Base-by-base conservation (phyloP, 805 yeast genomes). In the Candida glaebosa region DNA sequence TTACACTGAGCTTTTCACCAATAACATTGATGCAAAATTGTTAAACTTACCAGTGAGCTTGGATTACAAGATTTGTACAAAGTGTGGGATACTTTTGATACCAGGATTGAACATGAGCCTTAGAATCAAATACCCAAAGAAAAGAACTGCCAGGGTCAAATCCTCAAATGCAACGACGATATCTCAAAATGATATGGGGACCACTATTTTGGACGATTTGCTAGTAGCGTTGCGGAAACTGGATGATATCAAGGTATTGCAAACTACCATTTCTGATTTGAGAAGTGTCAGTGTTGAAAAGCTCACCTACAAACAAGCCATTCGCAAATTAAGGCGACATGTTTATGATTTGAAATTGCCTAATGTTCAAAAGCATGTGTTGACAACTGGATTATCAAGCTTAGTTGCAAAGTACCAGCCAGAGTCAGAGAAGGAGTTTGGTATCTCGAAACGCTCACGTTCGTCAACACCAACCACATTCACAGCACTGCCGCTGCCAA, bases 101-200 rank as follows among this genome's bases (percentile, higher is more conserved):
- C 67, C 73, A 1, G 75, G 75, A 2, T 46, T 67, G 32, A 60
- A 65, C 2, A 47, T 55, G 18, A 43, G 54, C 7, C 42, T 44
- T 25, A 46, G 61, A 14, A 51, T 66, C 3, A 37, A 36, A 18
- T 64, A 54, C 44, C 35, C 41, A 39, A 38, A 40, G 43, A 35
- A 41, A 31, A 18, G 34, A 20, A 37, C 17, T 10, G 17, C 16
- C 18, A 12, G 36, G 17, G 14, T 18, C 15, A 24, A 37, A 8
- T 8, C 12, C 8, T 8, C 10, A 8, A 8, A 24, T 8, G 10
- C 12, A 8, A 24, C 8, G 28, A 24, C 8, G 12, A 24, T 24
- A 8, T 24, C 28, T 8, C 28, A 8, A 8, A 12, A 24, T 24
- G 12, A 24, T 24, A 24, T 24, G 28, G 28, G 8, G 8, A 12